phyloP scores from a whole-genome alignment of 1,284 basidiomycete genomes.

The Marasmius oreades region DNA sequence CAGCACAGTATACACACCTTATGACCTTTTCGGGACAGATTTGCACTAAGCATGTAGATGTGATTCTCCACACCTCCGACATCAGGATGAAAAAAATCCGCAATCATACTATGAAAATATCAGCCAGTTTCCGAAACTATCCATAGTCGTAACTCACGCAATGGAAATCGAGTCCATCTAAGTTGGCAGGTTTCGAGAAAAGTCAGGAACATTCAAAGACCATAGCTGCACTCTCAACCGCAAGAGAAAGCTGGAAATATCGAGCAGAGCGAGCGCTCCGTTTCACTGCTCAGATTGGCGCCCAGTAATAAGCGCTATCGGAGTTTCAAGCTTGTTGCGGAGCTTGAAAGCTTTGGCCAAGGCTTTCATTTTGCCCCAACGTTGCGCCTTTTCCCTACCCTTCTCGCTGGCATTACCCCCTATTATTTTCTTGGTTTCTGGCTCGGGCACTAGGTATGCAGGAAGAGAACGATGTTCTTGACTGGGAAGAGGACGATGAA shows the following conservation, averaged over 20 bases:
- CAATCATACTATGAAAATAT: conserved; percentile 72
- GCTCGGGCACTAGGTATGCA: not conserved
- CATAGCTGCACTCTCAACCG: too few relatives aligned
- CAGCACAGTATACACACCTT: conserved; percentile 48
- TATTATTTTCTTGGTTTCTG: not conserved
- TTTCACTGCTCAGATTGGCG: too few relatives aligned
- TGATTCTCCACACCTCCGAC: conserved; percentile 97
- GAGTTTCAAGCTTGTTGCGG: too few relatives aligned
- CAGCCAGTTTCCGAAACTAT: conserved; percentile 4
- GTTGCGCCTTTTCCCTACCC: not conserved
- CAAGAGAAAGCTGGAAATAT: too few relatives aligned
- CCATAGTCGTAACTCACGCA: conserved; percentile 28
- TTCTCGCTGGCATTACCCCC: not conserved
- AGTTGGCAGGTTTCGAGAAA: not conserved
- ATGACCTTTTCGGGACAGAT: conserved; percentile 82
- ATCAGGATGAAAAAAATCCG: conserved; percentile 94
- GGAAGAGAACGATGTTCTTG: conserved; percentile 56
- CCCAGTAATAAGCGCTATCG: too few relatives aligned
- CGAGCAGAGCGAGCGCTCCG: too few relatives aligned
- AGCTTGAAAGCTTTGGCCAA: too few relatives aligned
- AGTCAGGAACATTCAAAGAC: too few relatives aligned
- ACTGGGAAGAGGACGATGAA: conserved; percentile 78
- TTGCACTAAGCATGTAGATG: conserved; percentile 90
- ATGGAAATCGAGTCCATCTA: conserved; percentile 36
- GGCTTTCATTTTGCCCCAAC: not conserved